Base-by-base conservation (phyloP, 2,329 filamentous ascomycete species). In the Celoporthe dispersa region DNA sequence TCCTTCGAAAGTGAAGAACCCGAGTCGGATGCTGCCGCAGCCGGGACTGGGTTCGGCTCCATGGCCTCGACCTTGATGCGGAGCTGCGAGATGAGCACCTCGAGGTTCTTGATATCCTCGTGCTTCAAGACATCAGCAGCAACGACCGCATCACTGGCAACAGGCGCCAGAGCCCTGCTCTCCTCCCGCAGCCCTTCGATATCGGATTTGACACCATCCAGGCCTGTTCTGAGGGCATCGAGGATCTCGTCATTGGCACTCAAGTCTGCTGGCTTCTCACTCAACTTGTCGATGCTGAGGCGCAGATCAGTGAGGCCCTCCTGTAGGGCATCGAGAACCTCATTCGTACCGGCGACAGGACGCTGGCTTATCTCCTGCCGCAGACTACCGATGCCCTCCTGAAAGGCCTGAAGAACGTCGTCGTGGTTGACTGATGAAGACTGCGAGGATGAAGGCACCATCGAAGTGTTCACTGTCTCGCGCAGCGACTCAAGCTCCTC, bases 241-340 rank as follows among this genome's bases (percentile, higher is more conserved):
- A 98, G 85, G 66, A 98, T 94, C 80, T 98, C 94, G 73, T 97
- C 93, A 71, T 92, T 95, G 69, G 93, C 90, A 0, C 92, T 94
- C 79, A 95, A 86, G 75, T 97, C 94, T 0, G 89, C 84, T 6
- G 94, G 92, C 81, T 94, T 96, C 77, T 95, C 90, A 31, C 89
- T 85, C 22, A 96, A 86, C 76, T 85, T 86, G 70, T 97, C 94
- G 69, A 98, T 91, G 72, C 94, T 91, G 37, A 85, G 84, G 35
- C 92, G 90, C 11, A 98, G 84, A 63, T 91, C 90, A 72, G 92
- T 90, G 8, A 98, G 86, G 1, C 94, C 94, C 78, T 98, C 94
- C 70, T 97, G 94, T 67, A 98, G 84, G 0, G 94, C 92, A 77
- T 97, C 94, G 1, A 98, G 85, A 14, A 97, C 92, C 76, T 98